Evolutionary conservation across 306 rosid genomes (phyloP).

Genomic region (Cajanus cajan): DNA sequence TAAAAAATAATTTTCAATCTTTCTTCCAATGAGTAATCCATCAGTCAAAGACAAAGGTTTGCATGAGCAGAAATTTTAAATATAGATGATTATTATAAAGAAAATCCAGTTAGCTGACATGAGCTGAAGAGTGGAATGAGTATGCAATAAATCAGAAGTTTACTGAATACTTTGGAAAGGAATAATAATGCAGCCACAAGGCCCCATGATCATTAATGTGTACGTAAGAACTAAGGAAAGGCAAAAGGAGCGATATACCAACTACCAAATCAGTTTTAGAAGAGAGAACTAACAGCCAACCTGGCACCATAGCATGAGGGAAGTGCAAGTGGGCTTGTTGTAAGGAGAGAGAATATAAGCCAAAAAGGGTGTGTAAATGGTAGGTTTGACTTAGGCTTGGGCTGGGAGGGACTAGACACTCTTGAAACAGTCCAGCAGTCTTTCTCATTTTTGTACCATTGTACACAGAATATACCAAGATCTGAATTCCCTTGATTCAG

Average conservation of each 20-base stretch:
- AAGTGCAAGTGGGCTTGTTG: not conserved
- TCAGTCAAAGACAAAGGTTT: not conserved
- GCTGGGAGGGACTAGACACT: not conserved
- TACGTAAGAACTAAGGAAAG: not conserved
- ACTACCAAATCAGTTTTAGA: not conserved
- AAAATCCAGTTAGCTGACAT: not conserved
- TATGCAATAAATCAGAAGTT: slow-evolving; percentile 3
- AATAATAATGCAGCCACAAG: not conserved
- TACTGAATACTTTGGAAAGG: not conserved
- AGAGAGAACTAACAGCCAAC: not conserved
- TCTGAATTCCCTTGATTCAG: not conserved
- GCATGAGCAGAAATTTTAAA: not conserved
- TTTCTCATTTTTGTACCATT: not conserved
- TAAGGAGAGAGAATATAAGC: not conserved
- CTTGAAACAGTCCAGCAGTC: not conserved
- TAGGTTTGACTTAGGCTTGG: not conserved
- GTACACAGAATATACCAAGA: not conserved
- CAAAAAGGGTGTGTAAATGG: not conserved
- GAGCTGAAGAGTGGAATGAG: not conserved
- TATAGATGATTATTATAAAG: not conserved
- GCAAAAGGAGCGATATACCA: not conserved
- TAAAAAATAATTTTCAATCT: not conserved
- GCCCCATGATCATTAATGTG: not conserved
- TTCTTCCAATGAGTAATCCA: not conserved
- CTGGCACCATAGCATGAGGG: not conserved